Conservation (phyloP, 495 filamentous ascomycete genomes). For the Hamigera avellanea region DNA sequence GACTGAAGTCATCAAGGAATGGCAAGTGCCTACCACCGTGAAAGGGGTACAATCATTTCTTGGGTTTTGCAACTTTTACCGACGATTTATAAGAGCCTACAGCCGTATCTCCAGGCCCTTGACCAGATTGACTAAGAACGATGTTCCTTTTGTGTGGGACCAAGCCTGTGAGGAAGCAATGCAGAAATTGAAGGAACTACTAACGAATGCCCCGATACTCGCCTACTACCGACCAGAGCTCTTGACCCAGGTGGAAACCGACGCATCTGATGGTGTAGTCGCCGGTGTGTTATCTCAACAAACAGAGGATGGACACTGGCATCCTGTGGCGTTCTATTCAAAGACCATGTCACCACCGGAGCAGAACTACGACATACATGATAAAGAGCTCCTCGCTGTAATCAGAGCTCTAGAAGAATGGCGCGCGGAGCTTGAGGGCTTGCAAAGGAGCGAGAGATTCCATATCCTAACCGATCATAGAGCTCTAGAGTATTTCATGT, state of each 20-base stretch:
- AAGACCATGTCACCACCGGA: conserved; percentile 11
- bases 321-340: conserved; percentile 16
- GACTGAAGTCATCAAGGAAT: conserved; percentile 14
- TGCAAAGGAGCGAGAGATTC: too few relatives aligned
- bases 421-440: conserved; percentile 13
- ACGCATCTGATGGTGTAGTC: conserved; percentile 10
- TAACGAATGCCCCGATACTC: conserved; percentile 5
- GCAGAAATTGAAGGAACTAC: conserved; percentile 41
- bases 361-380: conserved; percentile 18
- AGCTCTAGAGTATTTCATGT: too few relatives aligned
- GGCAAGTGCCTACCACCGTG: conserved; percentile 4
- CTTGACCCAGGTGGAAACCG: too few relatives aligned
- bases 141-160: conserved; percentile 13
- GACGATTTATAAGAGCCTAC: conserved; percentile 19
- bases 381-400: conserved; percentile 28
- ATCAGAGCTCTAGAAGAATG: conserved; percentile 19
- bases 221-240: too few relatives aligned
- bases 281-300: conserved; percentile 13
- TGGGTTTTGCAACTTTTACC: conserved; percentile 20
- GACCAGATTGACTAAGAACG: conserved; percentile 8
- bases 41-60: conserved; percentile 12
- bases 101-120: conserved; percentile 6
- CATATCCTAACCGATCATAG: conserved; percentile 14
- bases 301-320: conserved; percentile 7
- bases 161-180: conserved; percentile 59